Evolutionary conservation across 768 basidiomycete genomes (phyloP).

Genomic region (Hygrophorus pudorinus): DNA sequence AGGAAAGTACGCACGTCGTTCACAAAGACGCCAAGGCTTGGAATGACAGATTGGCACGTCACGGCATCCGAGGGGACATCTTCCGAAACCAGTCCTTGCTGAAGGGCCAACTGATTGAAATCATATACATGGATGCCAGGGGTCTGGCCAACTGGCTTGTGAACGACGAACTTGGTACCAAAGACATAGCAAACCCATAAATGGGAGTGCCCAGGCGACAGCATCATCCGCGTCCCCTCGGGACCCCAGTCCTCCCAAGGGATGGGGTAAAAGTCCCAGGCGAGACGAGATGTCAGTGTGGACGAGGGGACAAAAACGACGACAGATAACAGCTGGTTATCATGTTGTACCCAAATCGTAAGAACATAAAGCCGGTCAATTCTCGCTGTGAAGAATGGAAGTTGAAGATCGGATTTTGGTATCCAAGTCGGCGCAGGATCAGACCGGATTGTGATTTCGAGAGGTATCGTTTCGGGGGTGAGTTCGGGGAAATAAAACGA

Average conservation of each 20-base stretch:
- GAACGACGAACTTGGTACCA: slow-evolving; percentile 3
- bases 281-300: not conserved
- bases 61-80: slow-evolving; percentile 1
- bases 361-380: slow-evolving; percentile 36
- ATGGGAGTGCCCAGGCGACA: not conserved
- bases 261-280: not conserved
- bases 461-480: slow-evolving; percentile 14
- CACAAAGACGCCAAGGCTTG: slow-evolving; percentile 25
- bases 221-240: not conserved
- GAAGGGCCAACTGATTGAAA: slow-evolving; percentile 36
- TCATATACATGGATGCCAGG: slow-evolving; percentile 33
- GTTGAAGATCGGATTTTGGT: slow-evolving; percentile 21
- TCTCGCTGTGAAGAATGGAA: slow-evolving; percentile 38
- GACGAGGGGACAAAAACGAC: not conserved
- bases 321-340: slow-evolving; percentile 13
- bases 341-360: slow-evolving; percentile 28
- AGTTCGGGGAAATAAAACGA: slow-evolving; percentile 34
- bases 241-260: slow-evolving; percentile 4
- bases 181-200: slow-evolving; percentile 6
- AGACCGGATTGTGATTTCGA: slow-evolving; percentile 35
- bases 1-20: slow-evolving; percentile 32
- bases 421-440: slow-evolving; percentile 43
- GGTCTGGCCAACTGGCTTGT: not conserved
- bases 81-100: slow-evolving; percentile 11
- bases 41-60: not conserved